A percentile compares a stretch with the other conserved stretches of the same genome.
Evolutionary conservation across 495 filamentous ascomycete genomes (phyloP).

Genomic region (Cercophora scortea): DNA sequence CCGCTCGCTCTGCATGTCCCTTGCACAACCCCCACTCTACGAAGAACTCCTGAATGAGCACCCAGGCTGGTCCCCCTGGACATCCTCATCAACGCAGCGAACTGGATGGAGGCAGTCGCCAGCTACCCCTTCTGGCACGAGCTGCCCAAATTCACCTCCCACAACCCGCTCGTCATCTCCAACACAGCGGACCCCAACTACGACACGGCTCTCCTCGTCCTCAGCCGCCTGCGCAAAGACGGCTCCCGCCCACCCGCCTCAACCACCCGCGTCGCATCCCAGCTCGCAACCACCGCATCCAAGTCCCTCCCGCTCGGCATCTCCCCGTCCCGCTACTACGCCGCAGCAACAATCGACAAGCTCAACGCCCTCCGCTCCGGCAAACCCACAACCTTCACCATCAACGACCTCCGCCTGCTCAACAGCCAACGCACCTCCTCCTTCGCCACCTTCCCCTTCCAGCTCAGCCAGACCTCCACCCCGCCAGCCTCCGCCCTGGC

Average conservation of each 20-base stretch:
- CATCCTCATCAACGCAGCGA: slow-evolving; percentile 7
- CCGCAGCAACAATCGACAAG: not conserved
- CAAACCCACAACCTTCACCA: slow-evolving; percentile 4
- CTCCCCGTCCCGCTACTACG: not conserved
- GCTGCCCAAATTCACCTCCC: not conserved
- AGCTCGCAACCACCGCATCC: not conserved
- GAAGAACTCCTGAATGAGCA: slow-evolving; percentile 7
- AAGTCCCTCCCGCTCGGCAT: not conserved
- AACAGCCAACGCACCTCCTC: not conserved
- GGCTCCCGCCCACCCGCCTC: not conserved
- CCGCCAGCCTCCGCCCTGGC: no score
- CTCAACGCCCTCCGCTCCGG: not conserved
- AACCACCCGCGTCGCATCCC: not conserved
- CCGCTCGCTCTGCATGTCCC: not conserved
- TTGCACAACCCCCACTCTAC: slow-evolving; percentile 8
- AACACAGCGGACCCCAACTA: slow-evolving; percentile 4
- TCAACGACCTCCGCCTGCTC: slow-evolving; percentile 7
- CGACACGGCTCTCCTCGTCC: slow-evolving; percentile 1
- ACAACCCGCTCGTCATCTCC: not conserved
- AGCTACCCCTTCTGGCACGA: slow-evolving; percentile 12
- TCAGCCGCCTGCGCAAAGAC: not conserved
- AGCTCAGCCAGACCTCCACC: no score
- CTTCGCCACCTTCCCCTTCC: no score
- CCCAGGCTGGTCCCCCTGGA: slow-evolving; percentile 4
- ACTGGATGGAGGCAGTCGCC: slow-evolving; percentile 12